These are phyloP conservation scores for Globisporangium abappressorium DNA, from an alignment of 352 stramenopile species.

Conservation along the genomic window DNA sequence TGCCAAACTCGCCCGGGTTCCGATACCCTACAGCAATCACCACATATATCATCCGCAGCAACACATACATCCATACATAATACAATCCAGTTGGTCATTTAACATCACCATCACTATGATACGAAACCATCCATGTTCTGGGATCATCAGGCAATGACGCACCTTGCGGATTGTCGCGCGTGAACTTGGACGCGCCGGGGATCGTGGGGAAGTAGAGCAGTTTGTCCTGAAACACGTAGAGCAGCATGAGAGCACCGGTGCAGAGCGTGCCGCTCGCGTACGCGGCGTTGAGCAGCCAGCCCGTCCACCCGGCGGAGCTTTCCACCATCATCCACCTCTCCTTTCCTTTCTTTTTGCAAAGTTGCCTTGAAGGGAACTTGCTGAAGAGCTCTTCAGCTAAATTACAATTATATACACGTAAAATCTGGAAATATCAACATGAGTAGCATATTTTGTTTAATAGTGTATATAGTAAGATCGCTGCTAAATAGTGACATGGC, in stretches of 20 bases:
- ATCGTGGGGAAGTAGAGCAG: constrained; percentile 84
- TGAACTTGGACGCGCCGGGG: constrained; percentile 73
- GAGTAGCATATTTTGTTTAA: not conserved
- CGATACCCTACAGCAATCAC: constrained; percentile 64
- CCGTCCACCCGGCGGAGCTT: constrained; percentile 30
- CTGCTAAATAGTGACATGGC: not conserved
- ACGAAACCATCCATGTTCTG: not conserved
- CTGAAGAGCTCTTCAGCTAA: not conserved
- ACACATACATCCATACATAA: not conserved
- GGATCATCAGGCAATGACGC: not conserved
- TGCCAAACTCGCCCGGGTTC: constrained; percentile 78
- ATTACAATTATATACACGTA: not conserved
- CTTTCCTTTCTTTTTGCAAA: not conserved
- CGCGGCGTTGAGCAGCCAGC: constrained; percentile 61
- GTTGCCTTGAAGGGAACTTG: not conserved
- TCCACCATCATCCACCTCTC: constrained; percentile 29
- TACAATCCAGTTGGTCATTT: not conserved
- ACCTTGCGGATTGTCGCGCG: constrained; percentile 78
- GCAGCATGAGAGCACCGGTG: constrained; percentile 56
- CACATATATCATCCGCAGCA: constrained; percentile 7
- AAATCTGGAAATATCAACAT: not conserved
- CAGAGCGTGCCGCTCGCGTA: constrained; percentile 64
- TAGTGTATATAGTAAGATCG: not conserved
- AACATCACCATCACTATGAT: not conserved
- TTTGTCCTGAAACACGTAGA: constrained; percentile 82